Conservation (phyloP, 495 filamentous ascomycete genomes). For the Penicillium turbatum region DNA sequence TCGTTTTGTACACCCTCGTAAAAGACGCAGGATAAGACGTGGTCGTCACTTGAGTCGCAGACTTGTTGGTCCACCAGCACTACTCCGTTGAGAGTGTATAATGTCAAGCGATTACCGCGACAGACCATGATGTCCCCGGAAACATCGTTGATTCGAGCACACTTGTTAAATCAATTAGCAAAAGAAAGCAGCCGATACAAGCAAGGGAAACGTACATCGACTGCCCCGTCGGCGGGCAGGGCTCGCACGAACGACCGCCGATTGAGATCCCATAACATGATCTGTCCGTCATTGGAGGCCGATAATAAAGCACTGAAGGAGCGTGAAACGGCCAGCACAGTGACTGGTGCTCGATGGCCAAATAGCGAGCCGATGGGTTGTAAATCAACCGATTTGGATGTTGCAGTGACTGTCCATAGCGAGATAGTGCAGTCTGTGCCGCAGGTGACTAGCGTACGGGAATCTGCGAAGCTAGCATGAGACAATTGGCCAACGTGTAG, state of each 20-base stretch:
- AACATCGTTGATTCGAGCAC: slow-evolving; percentile 81
- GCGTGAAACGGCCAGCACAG: slow-evolving; percentile 73
- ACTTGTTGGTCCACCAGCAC: slow-evolving; percentile 75
- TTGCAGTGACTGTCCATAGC: slow-evolving; percentile 66
- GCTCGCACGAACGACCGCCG: slow-evolving; percentile 78
- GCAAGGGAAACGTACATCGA: slow-evolving; percentile 42
- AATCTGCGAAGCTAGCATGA: slow-evolving; percentile 77
- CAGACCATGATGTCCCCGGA: slow-evolving; percentile 85
- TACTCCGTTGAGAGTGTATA: slow-evolving; percentile 90
- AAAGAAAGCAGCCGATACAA: neutral
- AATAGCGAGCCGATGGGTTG: slow-evolving; percentile 78
- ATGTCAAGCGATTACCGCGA: slow-evolving; percentile 60
- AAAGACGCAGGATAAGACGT: slow-evolving; percentile 76
- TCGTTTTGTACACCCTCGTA: slow-evolving; percentile 91
- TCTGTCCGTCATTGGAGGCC: slow-evolving; percentile 71
- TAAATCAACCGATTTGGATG: slow-evolving; percentile 68
- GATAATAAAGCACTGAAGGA: slow-evolving; percentile 84
- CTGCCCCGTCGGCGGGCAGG: slow-evolving; percentile 50
- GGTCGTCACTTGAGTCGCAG: slow-evolving; percentile 67
- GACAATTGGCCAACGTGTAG: slow-evolving; percentile 85
- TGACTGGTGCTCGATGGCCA: slow-evolving; percentile 80
- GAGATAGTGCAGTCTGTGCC: slow-evolving; percentile 89
- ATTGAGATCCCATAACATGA: slow-evolving; percentile 92
- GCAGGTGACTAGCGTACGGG: slow-evolving; percentile 81
- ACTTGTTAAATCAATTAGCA: slow-evolving; percentile 45